phyloP scores from a whole-genome alignment of 345 rosid species.

The Sonneratia alba region DNA sequence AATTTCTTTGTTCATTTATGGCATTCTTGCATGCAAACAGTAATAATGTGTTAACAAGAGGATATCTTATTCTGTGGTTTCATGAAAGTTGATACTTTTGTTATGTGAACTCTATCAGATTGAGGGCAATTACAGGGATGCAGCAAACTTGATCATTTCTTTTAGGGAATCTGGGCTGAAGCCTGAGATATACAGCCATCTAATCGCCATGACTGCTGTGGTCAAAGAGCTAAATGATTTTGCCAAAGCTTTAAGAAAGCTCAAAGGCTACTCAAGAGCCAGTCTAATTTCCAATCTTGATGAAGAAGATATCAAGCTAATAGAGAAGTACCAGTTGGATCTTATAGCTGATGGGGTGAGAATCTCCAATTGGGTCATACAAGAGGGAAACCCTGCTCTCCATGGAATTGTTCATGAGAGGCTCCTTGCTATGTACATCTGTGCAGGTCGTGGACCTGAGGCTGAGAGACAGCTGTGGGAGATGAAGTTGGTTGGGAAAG shows the following conservation, averaged over 20 bases:
- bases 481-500: slow-evolving; percentile 76
- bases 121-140: slow-evolving; percentile 71
- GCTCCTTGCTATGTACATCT: slow-evolving; percentile 84
- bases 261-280: slow-evolving; percentile 49
- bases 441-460: slow-evolving; percentile 73
- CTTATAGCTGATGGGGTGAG: slow-evolving; percentile 53
- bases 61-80: background rate
- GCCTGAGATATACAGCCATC: slow-evolving; percentile 79
- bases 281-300: slow-evolving; percentile 56
- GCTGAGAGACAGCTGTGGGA: slow-evolving; percentile 91
- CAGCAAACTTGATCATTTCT: slow-evolving; percentile 51
- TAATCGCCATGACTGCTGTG: slow-evolving; percentile 85
- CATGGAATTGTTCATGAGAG: slow-evolving; percentile 67
- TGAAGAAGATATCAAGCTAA: slow-evolving; percentile 33
- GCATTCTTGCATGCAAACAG: background rate
- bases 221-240: slow-evolving; percentile 83
- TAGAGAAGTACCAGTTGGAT: slow-evolving; percentile 62
- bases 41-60: background rate
- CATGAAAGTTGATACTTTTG: background rate
- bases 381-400: slow-evolving; percentile 51
- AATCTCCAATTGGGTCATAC: slow-evolving; percentile 62
- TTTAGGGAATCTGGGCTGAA: slow-evolving; percentile 63
- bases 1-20: background rate
- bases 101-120: slow-evolving; percentile 30
- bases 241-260: slow-evolving; percentile 59